These are phyloP conservation scores for Ustilago crameri DNA, from an alignment of 1,284 basidiomycete genomes.

Conservation along the genomic window DNA sequence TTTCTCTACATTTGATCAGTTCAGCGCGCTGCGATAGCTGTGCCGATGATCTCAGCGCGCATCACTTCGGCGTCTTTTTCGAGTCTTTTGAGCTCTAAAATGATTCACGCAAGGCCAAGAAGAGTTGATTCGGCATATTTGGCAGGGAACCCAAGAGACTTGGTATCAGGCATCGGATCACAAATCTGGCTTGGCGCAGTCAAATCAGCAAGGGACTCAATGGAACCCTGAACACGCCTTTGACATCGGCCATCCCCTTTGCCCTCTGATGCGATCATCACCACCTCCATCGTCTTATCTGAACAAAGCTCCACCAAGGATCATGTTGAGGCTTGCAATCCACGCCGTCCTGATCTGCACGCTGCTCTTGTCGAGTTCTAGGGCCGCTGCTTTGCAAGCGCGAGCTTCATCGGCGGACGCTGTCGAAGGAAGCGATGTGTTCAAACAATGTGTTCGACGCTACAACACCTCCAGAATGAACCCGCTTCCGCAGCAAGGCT, in stretches of 20 bases:
- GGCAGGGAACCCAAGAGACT: background rate
- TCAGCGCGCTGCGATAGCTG: no score
- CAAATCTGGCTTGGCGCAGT: slow-evolving; percentile 1
- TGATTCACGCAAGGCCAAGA: background rate
- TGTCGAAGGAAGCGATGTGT: slow-evolving; percentile 30
- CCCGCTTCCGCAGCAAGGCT: slow-evolving; percentile 34
- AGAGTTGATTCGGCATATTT: no score
- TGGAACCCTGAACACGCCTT: background rate
- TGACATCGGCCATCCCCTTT: background rate
- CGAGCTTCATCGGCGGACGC: background rate
- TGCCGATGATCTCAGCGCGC: slow-evolving; percentile 16
- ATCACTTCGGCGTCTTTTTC: slow-evolving; percentile 7
- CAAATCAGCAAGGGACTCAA: background rate
- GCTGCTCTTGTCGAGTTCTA: slow-evolving; percentile 2
- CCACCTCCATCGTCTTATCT: no score
- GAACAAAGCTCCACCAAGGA: background rate
- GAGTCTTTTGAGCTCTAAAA: background rate
- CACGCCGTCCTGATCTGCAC: slow-evolving; percentile 10
- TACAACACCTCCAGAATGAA: slow-evolving; percentile 47
- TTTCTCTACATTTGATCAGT: no score
- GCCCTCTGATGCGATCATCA: no score
- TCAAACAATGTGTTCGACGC: slow-evolving; percentile 32
- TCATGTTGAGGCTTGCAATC: slow-evolving; percentile 3
- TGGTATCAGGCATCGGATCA: slow-evolving; percentile 1
- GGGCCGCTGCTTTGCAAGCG: background rate